Evolutionary conservation across 208 protist genomes (phyloP).

Genomic region (Crithidia mellificae): DNA sequence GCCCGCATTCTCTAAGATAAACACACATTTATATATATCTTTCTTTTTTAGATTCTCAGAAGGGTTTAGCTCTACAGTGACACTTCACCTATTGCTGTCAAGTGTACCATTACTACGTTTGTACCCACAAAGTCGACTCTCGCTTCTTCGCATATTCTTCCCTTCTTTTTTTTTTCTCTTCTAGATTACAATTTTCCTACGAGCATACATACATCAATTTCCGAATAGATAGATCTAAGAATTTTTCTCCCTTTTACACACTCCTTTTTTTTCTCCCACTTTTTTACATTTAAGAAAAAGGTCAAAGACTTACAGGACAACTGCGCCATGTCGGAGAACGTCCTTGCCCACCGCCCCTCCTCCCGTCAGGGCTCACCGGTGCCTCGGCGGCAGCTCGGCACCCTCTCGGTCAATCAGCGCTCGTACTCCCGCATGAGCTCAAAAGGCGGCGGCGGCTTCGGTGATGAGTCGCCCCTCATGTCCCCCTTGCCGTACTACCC

Average conservation of each 20-base stretch:
- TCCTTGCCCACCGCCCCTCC: constrained; percentile 7
- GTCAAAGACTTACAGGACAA: background rate
- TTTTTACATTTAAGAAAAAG: background rate
- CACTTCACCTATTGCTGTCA: too few relatives aligned
- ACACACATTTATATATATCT: too few relatives aligned
- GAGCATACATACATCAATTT: too few relatives aligned
- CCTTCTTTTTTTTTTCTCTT: too few relatives aligned
- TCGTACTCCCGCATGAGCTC: constrained; percentile 84
- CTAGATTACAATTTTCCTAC: too few relatives aligned
- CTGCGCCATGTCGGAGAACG: constrained; percentile 15
- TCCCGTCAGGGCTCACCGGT: constrained; percentile 64
- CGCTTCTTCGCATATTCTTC: too few relatives aligned
- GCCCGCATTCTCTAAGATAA: too few relatives aligned
- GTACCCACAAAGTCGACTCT: too few relatives aligned
- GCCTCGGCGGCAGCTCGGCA: constrained; percentile 67
- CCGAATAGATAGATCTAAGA: too few relatives aligned
- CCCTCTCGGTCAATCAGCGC: constrained; percentile 78
- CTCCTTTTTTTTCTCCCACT: background rate
- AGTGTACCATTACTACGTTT: too few relatives aligned
- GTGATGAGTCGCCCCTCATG: constrained; percentile 69
- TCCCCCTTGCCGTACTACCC: constrained; percentile 85
- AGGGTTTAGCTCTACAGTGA: too few relatives aligned
- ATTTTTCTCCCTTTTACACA: background rate
- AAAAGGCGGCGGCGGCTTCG: constrained; percentile 46
- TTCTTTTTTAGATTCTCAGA: too few relatives aligned